Conservation (phyloP, 2,329 filamentous ascomycete species). For the Aspergillus neotritici region DNA sequence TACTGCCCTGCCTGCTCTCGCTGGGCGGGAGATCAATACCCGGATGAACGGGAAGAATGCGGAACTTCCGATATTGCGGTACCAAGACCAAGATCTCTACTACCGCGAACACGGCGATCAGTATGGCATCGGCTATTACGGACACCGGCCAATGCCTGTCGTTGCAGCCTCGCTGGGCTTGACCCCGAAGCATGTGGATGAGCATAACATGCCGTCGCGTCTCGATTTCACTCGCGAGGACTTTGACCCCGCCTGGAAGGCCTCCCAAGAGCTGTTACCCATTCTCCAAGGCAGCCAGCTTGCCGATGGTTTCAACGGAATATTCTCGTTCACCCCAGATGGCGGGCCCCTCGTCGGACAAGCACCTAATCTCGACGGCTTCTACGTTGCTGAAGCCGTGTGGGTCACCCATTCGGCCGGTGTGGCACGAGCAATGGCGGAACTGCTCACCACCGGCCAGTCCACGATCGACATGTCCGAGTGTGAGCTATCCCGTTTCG, state of each 20-base stretch:
- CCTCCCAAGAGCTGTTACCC: conserved; percentile 52
- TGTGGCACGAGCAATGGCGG: conserved; percentile 55
- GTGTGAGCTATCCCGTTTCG: conserved; percentile 57
- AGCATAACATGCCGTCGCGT: conserved; percentile 60
- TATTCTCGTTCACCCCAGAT: conserved; percentile 62
- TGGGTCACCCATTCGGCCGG: conserved; percentile 64
- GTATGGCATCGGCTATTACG: conserved; percentile 60
- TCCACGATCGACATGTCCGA: conserved; percentile 54
- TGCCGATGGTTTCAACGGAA: conserved; percentile 58
- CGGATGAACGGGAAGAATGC: conserved; percentile 45
- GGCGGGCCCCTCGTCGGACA: conserved; percentile 57
- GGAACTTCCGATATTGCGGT: conserved; percentile 53
- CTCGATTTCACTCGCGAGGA: conserved; percentile 56
- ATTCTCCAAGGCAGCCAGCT: conserved; percentile 48
- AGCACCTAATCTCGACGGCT: conserved; percentile 54
- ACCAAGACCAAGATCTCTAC: conserved; percentile 61
- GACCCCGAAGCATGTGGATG: conserved; percentile 50
- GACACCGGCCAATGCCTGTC: conserved; percentile 57
- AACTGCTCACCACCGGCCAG: conserved; percentile 52
- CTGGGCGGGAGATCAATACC: conserved; percentile 34
- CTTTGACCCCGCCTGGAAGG: conserved; percentile 56
- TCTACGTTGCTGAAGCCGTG: conserved; percentile 60
- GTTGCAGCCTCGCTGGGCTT: conserved; percentile 50
- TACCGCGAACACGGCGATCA: conserved; percentile 60
- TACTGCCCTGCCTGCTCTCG: conserved; percentile 45